phyloP scores from a whole-genome alignment of 78 protist genomes.

The Dictyostelium discoideum region DNA sequence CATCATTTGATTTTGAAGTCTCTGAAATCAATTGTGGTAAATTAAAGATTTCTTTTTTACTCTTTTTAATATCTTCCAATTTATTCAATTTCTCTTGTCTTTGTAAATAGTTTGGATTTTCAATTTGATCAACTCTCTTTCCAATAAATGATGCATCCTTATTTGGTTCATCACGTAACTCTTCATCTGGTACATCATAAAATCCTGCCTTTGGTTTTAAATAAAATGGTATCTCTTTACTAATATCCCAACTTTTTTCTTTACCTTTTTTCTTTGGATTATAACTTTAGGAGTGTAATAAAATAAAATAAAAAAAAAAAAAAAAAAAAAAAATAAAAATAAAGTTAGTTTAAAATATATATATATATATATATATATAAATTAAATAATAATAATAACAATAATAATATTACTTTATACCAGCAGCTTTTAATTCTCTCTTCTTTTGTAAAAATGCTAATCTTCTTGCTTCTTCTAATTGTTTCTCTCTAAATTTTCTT shows the following conservation, averaged over 20 bases:
- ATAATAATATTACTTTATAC: slow-evolving; percentile 66
- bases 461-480: slow-evolving; percentile 98
- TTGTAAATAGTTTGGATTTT: slow-evolving; percentile 61
- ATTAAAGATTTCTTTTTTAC: slow-evolving; percentile 50
- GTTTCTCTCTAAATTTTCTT: slow-evolving; percentile 97
- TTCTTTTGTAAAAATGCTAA: slow-evolving; percentile 97
- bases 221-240: slow-evolving; percentile 89
- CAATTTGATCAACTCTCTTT: slow-evolving; percentile 67
- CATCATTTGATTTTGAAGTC: slow-evolving; percentile 83
- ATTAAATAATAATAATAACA: neutral
- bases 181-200: slow-evolving; percentile 65
- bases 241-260: slow-evolving; percentile 65
- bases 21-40: slow-evolving; percentile 84
- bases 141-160: slow-evolving; percentile 33
- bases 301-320: neutral
- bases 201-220: slow-evolving; percentile 81
- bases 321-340: neutral
- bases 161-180: slow-evolving; percentile 41
- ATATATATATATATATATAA: too few relatives aligned
- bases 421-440: slow-evolving; percentile 97
- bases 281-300: neutral
- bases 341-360: neutral
- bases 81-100: slow-evolving; percentile 67
- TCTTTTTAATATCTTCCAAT: slow-evolving; percentile 65
- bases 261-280: slow-evolving; percentile 40